phyloP scores from a whole-genome alignment of 805 yeast genomes.

The Cyberlindnera euphorbiiphila region DNA sequence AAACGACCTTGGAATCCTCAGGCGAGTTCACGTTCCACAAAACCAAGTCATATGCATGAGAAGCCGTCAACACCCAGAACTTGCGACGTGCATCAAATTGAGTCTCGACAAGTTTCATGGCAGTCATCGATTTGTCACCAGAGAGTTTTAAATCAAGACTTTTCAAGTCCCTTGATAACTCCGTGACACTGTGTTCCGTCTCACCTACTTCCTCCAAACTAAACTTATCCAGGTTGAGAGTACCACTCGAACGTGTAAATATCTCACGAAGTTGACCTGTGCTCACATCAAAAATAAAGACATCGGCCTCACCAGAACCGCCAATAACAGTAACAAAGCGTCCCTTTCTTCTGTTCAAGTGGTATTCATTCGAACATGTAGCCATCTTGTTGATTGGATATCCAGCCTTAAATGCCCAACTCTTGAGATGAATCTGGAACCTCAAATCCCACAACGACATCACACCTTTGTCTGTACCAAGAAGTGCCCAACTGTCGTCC shows the following conservation, averaged over 20 bases:
- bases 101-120: slow-evolving; percentile 19
- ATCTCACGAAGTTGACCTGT: slow-evolving; percentile 52
- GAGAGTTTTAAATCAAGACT: slow-evolving; percentile 2
- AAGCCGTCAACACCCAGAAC: slow-evolving; percentile 20
- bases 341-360: slow-evolving; percentile 32
- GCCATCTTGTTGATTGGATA: slow-evolving; percentile 47
- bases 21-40: slow-evolving; percentile 37
- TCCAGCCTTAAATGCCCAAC: slow-evolving; percentile 55
- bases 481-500: slow-evolving; percentile 55
- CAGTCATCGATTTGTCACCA: slow-evolving; percentile 18
- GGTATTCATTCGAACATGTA: slow-evolving; percentile 39
- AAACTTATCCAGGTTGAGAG: slow-evolving; percentile 20
- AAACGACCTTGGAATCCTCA: slow-evolving; percentile 31
- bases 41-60: slow-evolving; percentile 22
- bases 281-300: slow-evolving; percentile 75
- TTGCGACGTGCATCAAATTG: slow-evolving; percentile 18
- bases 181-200: not conserved
- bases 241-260: slow-evolving; percentile 21
- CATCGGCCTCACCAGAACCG: slow-evolving; percentile 56
- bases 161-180: slow-evolving; percentile 3
- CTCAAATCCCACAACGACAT: slow-evolving; percentile 80
- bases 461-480: slow-evolving; percentile 75
- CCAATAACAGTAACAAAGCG: slow-evolving; percentile 58
- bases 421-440: slow-evolving; percentile 54
- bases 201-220: slow-evolving; percentile 17